Base-by-base conservation (phyloP, 2,329 filamentous ascomycete genomes). In the Calonectria pseudoturangicola region DNA sequence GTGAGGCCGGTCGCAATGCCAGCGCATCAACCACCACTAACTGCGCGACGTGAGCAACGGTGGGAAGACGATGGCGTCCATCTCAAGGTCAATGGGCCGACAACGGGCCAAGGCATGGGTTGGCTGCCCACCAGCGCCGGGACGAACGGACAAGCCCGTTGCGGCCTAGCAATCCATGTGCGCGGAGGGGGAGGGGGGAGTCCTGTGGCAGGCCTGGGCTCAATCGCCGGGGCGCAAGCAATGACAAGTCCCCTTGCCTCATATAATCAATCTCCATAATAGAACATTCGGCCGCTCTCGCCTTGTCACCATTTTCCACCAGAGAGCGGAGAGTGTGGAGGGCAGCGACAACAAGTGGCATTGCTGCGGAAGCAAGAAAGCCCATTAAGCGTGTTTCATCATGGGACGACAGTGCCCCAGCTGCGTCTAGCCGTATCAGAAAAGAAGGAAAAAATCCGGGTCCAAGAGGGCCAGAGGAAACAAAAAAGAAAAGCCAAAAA, bases 1-100 rank as follows among this genome's bases (percentile, higher is more conserved):
- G 69, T 67, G 69, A 67, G 54, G 69, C 47, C 30, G 47, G 50
- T 33, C 45, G 65, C 64, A 72, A 41, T 72, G 70, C 70, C 70
- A 72, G 15, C 70, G 62, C 70, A 72, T 68, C 69, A 63, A 54
- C 65, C 50, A 71, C 68, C 56, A 64, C 48, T 41, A 48, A 54
- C 36, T 60, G 27, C 41, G 36, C 10, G 48, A 30, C 33, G 47
- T 33, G 28, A 58, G 47, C 27, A 8, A 39, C 64, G 43, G 66
- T 51, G 66, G 62, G 25, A 43, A 47, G 25, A 27, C 21, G 48
- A 13, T 25, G 33, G 25, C 48, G 48, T 21, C 47, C 28, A 39
- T 39, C 33, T 25, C n/a, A 33, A 62, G 30, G 27, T 16, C 15
- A 39, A 54, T 39, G 54, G 66, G 30, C 64, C 56, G 21, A 56